phyloP scores from a whole-genome alignment of 495 filamentous ascomycete species.

The Penicillium tannophilum region DNA sequence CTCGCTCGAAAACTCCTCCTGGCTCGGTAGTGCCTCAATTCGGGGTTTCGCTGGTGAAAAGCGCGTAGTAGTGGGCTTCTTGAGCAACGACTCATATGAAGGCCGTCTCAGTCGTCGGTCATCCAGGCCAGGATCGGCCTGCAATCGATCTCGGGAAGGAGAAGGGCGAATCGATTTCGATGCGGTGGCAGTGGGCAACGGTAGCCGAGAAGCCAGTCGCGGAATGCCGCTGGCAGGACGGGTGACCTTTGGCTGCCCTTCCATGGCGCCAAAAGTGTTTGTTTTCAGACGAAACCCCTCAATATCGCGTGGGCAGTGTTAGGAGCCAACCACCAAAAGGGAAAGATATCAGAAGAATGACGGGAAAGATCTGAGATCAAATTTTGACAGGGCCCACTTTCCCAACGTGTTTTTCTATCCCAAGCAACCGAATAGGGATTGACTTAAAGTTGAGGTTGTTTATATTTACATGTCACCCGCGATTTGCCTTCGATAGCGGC shows the following conservation, averaged over 20 bases:
- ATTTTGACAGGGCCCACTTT: conserved; percentile 10
- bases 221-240: conserved; percentile 43
- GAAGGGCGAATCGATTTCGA: conserved; percentile 44
- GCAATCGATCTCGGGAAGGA: conserved; percentile 47
- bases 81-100: conserved; percentile 44
- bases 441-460: conserved; percentile 23
- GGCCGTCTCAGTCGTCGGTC: conserved; percentile 40
- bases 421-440: conserved; percentile 1
- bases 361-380: neutral
- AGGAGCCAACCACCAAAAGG: neutral
- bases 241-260: conserved; percentile 32
- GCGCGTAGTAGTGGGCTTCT: conserved; percentile 36
- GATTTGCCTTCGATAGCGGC: conserved; percentile 21
- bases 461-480: conserved; percentile 29
- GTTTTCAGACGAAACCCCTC: neutral
- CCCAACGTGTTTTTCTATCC: conserved; percentile 1
- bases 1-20: conserved; percentile 21
- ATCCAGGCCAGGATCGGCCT: conserved; percentile 44
- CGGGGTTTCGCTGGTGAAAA: conserved; percentile 28
- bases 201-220: conserved; percentile 44
- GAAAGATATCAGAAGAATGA: neutral
- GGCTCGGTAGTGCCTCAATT: conserved; percentile 16
- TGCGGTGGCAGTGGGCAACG: conserved; percentile 40
- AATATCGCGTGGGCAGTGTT: neutral
- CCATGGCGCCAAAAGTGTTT: conserved; percentile 29